These are phyloP conservation scores for Rhizopogon vulgaris DNA, from an alignment of 768 basidiomycete species.

Conservation along the genomic window DNA sequence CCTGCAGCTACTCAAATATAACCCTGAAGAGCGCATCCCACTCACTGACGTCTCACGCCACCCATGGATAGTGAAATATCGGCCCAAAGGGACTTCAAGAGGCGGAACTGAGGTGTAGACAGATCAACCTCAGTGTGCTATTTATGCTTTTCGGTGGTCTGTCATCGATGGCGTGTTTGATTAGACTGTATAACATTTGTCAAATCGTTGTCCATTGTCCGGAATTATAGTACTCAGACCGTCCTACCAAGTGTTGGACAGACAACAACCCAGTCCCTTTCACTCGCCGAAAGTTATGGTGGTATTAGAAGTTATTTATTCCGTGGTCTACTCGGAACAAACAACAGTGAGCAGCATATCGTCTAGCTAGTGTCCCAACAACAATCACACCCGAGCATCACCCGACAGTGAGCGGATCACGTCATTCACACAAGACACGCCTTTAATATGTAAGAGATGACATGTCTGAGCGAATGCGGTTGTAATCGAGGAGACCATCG, in stretches of 20 bases:
- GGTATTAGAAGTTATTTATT: constrained; percentile 15
- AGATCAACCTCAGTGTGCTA: background rate
- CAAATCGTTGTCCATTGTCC: too few relatives aligned
- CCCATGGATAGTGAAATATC: constrained; percentile 79
- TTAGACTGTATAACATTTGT: background rate
- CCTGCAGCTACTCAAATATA: constrained; percentile 73
- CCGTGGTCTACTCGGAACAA: constrained; percentile 14
- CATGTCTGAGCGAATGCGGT: constrained; percentile 79
- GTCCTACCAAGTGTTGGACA: too few relatives aligned
- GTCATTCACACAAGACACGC: background rate
- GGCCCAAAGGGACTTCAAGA: constrained; percentile 40
- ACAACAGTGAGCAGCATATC: constrained; percentile 10
- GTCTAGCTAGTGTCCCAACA: constrained; percentile 14
- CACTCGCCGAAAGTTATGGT: background rate
- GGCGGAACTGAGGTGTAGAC: constrained; percentile 19
- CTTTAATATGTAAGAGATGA: constrained; percentile 69
- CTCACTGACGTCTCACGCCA: constrained; percentile 71
- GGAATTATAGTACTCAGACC: too few relatives aligned
- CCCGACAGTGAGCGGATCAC: background rate
- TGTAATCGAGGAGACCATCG: constrained; percentile 94
- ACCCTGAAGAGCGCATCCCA: constrained; percentile 71
- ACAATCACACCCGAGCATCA: background rate
- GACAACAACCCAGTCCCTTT: background rate
- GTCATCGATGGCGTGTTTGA: background rate
- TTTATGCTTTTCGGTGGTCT: background rate